A percentile compares a stretch with the other conserved stretches of the same genome.
Conservation (phyloP, 805 yeast genomes). For the Gaillardinia entomophila region DNA sequence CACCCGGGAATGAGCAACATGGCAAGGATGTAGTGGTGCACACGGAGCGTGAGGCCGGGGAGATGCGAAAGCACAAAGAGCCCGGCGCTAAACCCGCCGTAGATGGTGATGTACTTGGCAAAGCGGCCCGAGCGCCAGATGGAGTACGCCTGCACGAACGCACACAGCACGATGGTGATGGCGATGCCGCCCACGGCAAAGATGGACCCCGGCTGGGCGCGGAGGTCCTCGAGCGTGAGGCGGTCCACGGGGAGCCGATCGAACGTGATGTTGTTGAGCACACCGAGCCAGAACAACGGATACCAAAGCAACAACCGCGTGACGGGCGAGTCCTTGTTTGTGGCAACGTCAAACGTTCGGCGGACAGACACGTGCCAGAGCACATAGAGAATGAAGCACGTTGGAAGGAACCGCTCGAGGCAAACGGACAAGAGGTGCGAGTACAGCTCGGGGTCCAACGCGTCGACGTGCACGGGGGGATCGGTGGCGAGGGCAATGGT, state of each 20-base stretch:
- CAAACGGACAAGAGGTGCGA: slow-evolving; percentile 66
- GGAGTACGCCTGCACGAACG: slow-evolving; percentile 66
- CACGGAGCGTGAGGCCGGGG: slow-evolving; percentile 67
- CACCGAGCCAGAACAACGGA: slow-evolving; percentile 77
- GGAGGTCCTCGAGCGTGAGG: slow-evolving; percentile 64
- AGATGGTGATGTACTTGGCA: slow-evolving; percentile 50
- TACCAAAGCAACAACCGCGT: slow-evolving; percentile 58
- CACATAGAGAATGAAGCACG: slow-evolving; percentile 63
- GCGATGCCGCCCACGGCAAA: slow-evolving; percentile 53
- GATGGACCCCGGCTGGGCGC: slow-evolving; percentile 71
- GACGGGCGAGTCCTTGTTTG: slow-evolving; percentile 33
- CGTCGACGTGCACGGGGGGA: slow-evolving; percentile 64
- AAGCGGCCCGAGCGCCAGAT: slow-evolving; percentile 78
- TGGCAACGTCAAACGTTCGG: slow-evolving; percentile 38
- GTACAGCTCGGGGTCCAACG: slow-evolving; percentile 45
- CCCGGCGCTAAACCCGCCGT: slow-evolving; percentile 39
- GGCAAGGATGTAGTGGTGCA: slow-evolving; percentile 78
- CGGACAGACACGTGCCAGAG: slow-evolving; percentile 56
- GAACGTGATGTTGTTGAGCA: slow-evolving; percentile 80
- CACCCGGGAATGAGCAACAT: slow-evolving; percentile 80
- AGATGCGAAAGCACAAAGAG: slow-evolving; percentile 42
- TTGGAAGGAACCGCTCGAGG: slow-evolving; percentile 69
- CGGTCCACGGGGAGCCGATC: slow-evolving; percentile 88
- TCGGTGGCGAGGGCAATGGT: slow-evolving; percentile 70
- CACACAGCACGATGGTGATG: slow-evolving; percentile 42